Base-by-base conservation (phyloP, 2,329 filamentous ascomycete species). In the Zymoseptoria crescenta region DNA sequence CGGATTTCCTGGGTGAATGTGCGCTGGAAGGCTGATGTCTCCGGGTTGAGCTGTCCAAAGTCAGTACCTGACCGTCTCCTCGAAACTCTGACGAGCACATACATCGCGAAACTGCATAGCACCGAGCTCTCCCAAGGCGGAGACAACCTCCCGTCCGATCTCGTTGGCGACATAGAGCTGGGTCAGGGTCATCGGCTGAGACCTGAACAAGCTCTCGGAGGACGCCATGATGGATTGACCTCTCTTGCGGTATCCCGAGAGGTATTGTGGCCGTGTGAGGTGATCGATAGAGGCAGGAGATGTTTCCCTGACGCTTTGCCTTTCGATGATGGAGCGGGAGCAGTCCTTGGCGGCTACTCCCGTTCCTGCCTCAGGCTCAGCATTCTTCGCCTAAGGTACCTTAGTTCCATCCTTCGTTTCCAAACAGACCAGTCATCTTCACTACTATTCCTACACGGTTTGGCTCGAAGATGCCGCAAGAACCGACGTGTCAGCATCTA, bases 121-220 rank as follows among this genome's bases (percentile, higher is more conserved):
- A 59, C 94, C 94, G 72, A 99, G 84, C 83, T 99, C 94, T 73
- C 94, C 94, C 65, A 99, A 81, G 58, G 93, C 93, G 73, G 92
- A 96, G 64, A 97, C 92, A 70, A 96, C 93, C 80, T 99, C 95
- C 73, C 94, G 87, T 69, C 94, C 93, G 69, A 99, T 97, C 82
- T 99, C 94, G 75, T 96, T 97, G 72, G 94, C 91, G 72, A 99
- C 95, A 79, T 97, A 99, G 72, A 99, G 88, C 86, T 99, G 94
- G 73, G 96, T 96, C 87, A 99, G 88, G 83, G 91, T 96, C 94
- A 99, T 99, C 78, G 96, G 90, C 89, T 91, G 90, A 75, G 94
- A 99, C 84, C 95, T 93, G 87, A 99, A 97, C 81, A 96, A 89
- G 77, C 92, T 96, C 80, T 97, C 91, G 56, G 74, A 71, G 58